Percentiles rank a stretch among this genome's conserved stretches.
Evolutionary conservation across 1,284 basidiomycete genomes (phyloP).

Genomic region (Ustilago hordei): DNA sequence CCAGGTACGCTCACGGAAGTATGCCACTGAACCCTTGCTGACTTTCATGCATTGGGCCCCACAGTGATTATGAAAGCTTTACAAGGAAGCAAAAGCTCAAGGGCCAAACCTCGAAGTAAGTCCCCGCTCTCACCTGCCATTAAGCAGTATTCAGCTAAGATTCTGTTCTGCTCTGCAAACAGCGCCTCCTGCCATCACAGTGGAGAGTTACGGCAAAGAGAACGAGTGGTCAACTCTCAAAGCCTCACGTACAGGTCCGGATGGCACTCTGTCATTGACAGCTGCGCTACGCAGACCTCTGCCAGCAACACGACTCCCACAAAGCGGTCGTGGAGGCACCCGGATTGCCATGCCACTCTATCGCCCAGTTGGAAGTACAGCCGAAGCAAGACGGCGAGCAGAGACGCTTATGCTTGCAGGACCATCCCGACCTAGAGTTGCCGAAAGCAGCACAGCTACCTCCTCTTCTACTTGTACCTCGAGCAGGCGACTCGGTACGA

Average conservation of each 20-base stretch:
- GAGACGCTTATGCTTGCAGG: constrained; percentile 8
- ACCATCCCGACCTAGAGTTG: neutral
- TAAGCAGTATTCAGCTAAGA: neutral
- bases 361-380: constrained; percentile 27
- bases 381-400: constrained; percentile 34
- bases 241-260: constrained; percentile 15
- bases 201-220: constrained; percentile 11
- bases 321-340: constrained; percentile 14
- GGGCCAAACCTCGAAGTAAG: constrained; percentile 9
- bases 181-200: neutral
- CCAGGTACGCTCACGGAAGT: no score
- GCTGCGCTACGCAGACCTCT: constrained; percentile 26
- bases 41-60: neutral
- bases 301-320: constrained; percentile 28
- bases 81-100: constrained; percentile 19
- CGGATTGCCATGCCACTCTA: constrained; percentile 41
- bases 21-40: neutral
- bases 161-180: neutral
- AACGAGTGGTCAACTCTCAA: constrained; percentile 46
- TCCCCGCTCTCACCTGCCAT: neutral
- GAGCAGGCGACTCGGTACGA: neutral
- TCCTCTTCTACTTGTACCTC: neutral
- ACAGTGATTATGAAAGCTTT: constrained; percentile 27
- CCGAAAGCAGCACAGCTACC: neutral
- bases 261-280: constrained; percentile 30